These are phyloP conservation scores for Melampsora abietis-canadensis DNA, from an alignment of 1,284 basidiomycete genomes.

Conservation along the genomic window DNA sequence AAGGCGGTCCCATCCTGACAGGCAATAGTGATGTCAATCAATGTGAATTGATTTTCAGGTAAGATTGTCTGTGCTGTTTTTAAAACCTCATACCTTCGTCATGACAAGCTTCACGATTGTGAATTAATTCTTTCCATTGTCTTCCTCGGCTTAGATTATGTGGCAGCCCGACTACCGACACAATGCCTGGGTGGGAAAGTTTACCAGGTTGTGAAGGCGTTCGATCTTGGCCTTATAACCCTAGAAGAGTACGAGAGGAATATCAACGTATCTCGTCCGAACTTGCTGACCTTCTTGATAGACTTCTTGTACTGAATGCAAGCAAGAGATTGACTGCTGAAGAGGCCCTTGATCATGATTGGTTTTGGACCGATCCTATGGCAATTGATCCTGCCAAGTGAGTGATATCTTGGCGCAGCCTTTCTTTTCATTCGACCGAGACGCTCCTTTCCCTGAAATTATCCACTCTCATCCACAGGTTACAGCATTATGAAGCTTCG, in stretches of 20 bases:
- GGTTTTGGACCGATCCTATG: constrained; percentile 73
- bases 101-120: not conserved
- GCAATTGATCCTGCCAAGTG: constrained; percentile 79
- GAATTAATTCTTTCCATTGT: not conserved
- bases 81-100: not conserved
- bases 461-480: constrained; percentile 55
- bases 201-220: constrained; percentile 49
- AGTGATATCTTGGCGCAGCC: constrained; percentile 49
- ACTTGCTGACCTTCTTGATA: constrained; percentile 55
- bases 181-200: constrained; percentile 72
- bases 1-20: constrained; percentile 77
- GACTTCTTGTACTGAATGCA: constrained; percentile 59
- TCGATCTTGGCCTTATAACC: constrained; percentile 28
- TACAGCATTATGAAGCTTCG: constrained; percentile 72
- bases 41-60: constrained; percentile 76
- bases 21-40: constrained; percentile 87
- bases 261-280: constrained; percentile 30
- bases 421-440: constrained; percentile 25
- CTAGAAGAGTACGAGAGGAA: constrained; percentile 23
- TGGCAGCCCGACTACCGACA: constrained; percentile 72
- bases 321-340: constrained; percentile 58
- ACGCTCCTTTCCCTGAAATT: constrained; percentile 48
- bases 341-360: constrained; percentile 58
- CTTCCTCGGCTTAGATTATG: constrained; percentile 58
- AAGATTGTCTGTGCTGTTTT: not conserved